Evolutionary conservation across 1,284 basidiomycete genomes (phyloP), one percentile per base, ranked within the genome.

Genomic region (Afroboletus lepidellus): DNA sequence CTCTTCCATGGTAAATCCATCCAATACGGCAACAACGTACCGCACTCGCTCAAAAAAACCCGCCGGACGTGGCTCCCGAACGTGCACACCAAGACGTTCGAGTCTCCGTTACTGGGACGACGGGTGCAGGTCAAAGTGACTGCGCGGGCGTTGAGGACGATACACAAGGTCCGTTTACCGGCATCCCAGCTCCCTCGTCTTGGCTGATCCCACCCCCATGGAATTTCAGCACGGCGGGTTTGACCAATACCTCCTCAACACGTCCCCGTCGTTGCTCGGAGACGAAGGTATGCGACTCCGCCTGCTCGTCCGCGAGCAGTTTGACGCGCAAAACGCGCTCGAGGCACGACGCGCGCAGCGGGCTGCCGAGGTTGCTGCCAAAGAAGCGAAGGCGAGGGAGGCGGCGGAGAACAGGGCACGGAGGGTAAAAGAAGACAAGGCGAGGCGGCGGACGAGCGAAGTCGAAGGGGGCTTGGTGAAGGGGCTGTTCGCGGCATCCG

Each of bases 11-110:
- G 90, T 16, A 87, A 86, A 66, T 81, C 74, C 46, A 89, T 86
- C 57, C 86, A 83, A 60, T 86, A 84, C 59, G 94, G 94, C 34
- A 94, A 96, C 78, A 94, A 88, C 66, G 90, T 95, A 47, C 92
- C 94, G 0, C 89, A 92, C 71, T 96, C 93, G 21, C 85, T 90
- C 67, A 82, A 88, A 69, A 95, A 95, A 74, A 95, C 94, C n/a
- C 85, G 90, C 46, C 77, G 94, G 41, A 82, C 84, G 41, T 97
- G 94, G 94, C 74, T 91, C 24, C 91, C 94, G 23, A 97, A 97
- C 71, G 77, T 92, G 18, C 90, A 92, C 59, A 74, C 74, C 53
- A 91, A 92, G 67, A 79, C 82, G 3, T 61, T 93, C 42, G 79
- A 73, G 57, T 91, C 87, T 8, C 85, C 88, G 16, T 69, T 81